Percentiles rank a stretch among this genome's conserved stretches.
Conservation (phyloP, 495 filamentous ascomycete genomes). For the Apiosordaria backusii region DNA sequence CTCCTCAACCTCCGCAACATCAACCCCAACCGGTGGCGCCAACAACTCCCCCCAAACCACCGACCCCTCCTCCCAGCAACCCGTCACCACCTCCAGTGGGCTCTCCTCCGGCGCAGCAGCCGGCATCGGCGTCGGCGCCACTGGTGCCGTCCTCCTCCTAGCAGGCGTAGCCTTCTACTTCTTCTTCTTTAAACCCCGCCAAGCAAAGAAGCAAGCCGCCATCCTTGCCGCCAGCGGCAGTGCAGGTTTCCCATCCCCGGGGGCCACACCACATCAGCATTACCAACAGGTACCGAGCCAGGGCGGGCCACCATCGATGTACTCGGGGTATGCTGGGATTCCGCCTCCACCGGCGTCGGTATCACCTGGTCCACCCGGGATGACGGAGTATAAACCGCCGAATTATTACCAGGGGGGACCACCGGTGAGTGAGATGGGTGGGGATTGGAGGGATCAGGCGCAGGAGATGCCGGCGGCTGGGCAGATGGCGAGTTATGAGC, state of each 20-base stretch:
- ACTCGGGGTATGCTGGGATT: not conserved
- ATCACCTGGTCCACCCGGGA: not conserved
- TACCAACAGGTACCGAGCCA: not conserved
- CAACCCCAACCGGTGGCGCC: not conserved
- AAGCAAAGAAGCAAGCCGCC: not conserved
- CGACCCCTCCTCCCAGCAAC: not conserved
- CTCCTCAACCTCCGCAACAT: not conserved
- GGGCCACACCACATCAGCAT: not conserved
- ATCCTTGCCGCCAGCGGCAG: not conserved
- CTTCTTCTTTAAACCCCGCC: not conserved
- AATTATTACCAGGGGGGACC: not conserved
- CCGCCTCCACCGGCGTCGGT: not conserved
- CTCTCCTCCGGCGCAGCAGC: not conserved
- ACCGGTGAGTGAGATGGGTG: not conserved
- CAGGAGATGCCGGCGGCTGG: not conserved
- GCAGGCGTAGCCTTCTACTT: not conserved
- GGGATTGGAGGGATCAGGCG: not conserved
- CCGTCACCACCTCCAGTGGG: not conserved
- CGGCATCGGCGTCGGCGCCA: not conserved
- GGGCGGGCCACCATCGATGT: not conserved
- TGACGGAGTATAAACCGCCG: not conserved
- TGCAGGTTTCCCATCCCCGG: not conserved
- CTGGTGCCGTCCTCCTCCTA: not conserved
- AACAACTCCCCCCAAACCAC: not conserved
- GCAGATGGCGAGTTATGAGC: not conserved